Percentiles rank a stretch among this genome's conserved stretches.
These are phyloP conservation scores for Leccinum sublutescens DNA, from an alignment of 768 basidiomycete genomes.

Conservation along the genomic window DNA sequence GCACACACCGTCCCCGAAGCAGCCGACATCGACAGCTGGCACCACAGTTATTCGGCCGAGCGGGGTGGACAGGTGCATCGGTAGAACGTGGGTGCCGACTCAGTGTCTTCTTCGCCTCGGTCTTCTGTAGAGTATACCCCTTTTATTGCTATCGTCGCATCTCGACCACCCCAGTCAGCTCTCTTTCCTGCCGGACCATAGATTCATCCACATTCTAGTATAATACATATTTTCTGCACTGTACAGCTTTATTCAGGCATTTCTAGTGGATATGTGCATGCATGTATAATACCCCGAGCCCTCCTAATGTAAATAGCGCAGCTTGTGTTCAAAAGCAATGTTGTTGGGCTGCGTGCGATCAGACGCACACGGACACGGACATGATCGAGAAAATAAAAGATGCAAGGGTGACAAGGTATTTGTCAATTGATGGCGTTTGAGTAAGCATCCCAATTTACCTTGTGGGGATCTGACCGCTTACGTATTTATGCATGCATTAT, in stretches of 20 bases:
- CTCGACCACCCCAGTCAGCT: conserved; percentile 12
- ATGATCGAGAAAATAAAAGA: conserved; percentile 17
- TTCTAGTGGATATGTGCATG: conserved; percentile 39
- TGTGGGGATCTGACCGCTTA: conserved; percentile 31
- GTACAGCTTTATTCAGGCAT: conserved; percentile 36
- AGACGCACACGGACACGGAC: not conserved
- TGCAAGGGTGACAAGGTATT: conserved; percentile 13
- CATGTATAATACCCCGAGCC: conserved; percentile 35
- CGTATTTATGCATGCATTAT: conserved; percentile 19
- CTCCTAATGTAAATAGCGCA: conserved; percentile 34
- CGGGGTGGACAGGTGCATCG: conserved; percentile 59
- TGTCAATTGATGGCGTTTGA: conserved; percentile 34
- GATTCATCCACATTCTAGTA: conserved; percentile 30
- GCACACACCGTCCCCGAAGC: conserved; percentile 39
- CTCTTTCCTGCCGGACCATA: conserved; percentile 20
- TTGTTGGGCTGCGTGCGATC: conserved; percentile 7
- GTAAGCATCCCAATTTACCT: conserved; percentile 32
- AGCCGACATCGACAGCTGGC: conserved; percentile 58
- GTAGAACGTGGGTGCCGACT: conserved; percentile 30
- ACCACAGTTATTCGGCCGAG: conserved; percentile 58
- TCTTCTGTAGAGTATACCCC: conserved; percentile 36
- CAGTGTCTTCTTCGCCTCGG: not conserved
- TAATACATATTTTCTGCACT: conserved; percentile 35
- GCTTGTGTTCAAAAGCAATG: conserved; percentile 5
- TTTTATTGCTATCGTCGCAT: conserved; percentile 35